Evolutionary conservation across 1,284 basidiomycete species (phyloP), one percentile per base, ranked within the genome.

Genomic region (Rhodotorula mucilaginosa): DNA sequence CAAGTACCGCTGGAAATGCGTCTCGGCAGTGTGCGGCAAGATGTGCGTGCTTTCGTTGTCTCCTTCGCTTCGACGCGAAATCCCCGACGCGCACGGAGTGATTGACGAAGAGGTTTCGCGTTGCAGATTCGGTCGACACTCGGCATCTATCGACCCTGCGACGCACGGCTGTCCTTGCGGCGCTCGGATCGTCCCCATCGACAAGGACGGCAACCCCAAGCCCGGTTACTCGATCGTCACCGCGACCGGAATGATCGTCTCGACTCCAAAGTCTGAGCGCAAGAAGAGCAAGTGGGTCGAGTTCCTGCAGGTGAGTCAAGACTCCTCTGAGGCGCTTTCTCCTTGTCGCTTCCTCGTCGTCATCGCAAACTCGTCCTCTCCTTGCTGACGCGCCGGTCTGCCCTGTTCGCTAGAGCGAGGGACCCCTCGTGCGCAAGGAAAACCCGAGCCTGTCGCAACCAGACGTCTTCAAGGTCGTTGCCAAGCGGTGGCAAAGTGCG

Each of bases 1-100:
- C 83, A 88, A 88, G 64, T 93, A 85, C 77, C 83, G 88, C 76
- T 93, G 91, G 91, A 65, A 87, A 80, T 92, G 90, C 51, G 19
- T 18, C 6, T 82, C 70, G 23, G 62, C 68, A 5, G 39, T 84
- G 59, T 92, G 90, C 76, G 82, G 82, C 39, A 88, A 89, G 77
- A 86, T 86, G 88, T 91, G 79, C 73, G 86, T 62, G n/a, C 21
- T 39, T 34, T 34, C 51, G 31, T 58, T 34, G 1, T 58, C 57
- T 21, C 44, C 69, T 23, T 19, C 63, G 10, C 58, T 44, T 26
- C 16, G 5, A 51, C 44, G 58, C n/a, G n/a, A n/a, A n/a, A n/a
- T n/a, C n/a, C 23, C 31, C 47, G 10, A 39, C 10, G 39, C 12
- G 39, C 39, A 39, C 6, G 12, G 39, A 39, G 39, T 12, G 1